A percentile compares a stretch with the other conserved stretches of the same genome.
Evolutionary conservation across 176 grass and related monocot species (phyloP).

Genomic region (Carex cristatella): DNA sequence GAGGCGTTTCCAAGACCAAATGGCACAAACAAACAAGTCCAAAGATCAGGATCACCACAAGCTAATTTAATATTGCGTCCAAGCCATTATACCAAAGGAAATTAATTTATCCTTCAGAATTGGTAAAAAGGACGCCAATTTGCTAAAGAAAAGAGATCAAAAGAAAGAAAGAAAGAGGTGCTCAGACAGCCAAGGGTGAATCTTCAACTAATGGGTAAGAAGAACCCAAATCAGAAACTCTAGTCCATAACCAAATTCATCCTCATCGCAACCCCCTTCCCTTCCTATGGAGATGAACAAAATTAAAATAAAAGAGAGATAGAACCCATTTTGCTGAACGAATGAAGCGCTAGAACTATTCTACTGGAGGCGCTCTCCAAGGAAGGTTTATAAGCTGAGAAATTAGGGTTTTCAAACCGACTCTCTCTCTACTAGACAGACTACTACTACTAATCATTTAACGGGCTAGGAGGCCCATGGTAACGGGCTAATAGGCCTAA

Average conservation of each 20-base stretch:
- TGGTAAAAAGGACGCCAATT: slow-evolving; percentile 31
- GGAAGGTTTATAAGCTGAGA: too few relatives aligned
- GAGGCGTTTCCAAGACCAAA: slow-evolving; percentile 37
- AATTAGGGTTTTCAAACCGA: too few relatives aligned
- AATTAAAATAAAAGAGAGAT: too few relatives aligned
- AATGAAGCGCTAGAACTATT: too few relatives aligned
- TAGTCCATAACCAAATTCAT: slow-evolving; percentile 26
- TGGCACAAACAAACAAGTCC: slow-evolving; percentile 5
- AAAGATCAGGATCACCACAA: slow-evolving; percentile 37
- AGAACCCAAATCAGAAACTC: slow-evolving; percentile 37
- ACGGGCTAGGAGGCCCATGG: too few relatives aligned
- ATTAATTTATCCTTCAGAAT: slow-evolving; percentile 29
- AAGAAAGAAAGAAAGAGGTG: slow-evolving; percentile 1
- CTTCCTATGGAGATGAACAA: too few relatives aligned
- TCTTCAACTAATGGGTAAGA: slow-evolving; percentile 29
- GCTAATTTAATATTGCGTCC: slow-evolving; percentile 20
- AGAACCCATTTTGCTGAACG: too few relatives aligned
- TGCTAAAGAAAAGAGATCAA: background rate
- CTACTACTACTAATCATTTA: too few relatives aligned
- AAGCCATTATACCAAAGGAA: slow-evolving; percentile 37
- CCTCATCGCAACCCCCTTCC: background rate
- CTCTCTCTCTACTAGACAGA: too few relatives aligned
- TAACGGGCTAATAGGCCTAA: too few relatives aligned
- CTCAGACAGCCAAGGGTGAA: slow-evolving; percentile 49
- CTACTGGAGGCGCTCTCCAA: too few relatives aligned